Base-by-base conservation (phyloP, 2,329 filamentous ascomycete species). In the Aspergillus viridinutans region DNA sequence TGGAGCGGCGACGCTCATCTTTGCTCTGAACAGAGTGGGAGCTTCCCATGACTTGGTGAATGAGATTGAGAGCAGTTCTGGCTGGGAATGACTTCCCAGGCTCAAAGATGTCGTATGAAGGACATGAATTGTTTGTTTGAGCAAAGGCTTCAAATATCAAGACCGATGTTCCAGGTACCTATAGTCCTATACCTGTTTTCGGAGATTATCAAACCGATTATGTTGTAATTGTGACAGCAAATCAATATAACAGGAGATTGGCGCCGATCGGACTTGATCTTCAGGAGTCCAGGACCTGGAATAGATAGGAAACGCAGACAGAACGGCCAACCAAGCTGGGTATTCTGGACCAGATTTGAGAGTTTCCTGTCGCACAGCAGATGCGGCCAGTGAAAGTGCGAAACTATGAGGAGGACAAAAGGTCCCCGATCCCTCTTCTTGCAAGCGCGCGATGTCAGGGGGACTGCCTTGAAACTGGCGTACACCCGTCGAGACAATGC, bases 11-110 rank as follows among this genome's bases (percentile, higher is more conserved):
- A 47, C 65, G 67, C 53, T 73, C 70, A 53, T 69, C 64, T 63
- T 64, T 70, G 53, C 59, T 66, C 58, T 63, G 63, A 49, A 64
- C 67, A 35, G 73, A 75, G 53, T 70, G 68, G 21, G 63, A 65
- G 61, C 70, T 74, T 61, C 73, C 73, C 73, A 76, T 76, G 63
- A 55, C 63, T 64, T 64, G 49, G 35, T 49, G 53, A 48, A 35
- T 50, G 21, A 20, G 49, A 58, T 50, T 56, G 50, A 49, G 51
- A 52, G 25, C 54, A 52, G 42, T 55, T 54, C 54, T 54, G 56
- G 56, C 57, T 55, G 54, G 53, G 53, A 58, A 51, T 53, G 60
- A 50, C 59, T 58, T 53, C 50, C 49, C 49, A 54, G 43, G 52
- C 49, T 49, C 53, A 55, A 49, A 14, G 50, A 26, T 29, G 51